Conservation (phyloP, 805 yeast species). For the Nakazawaea wyomingensis region DNA sequence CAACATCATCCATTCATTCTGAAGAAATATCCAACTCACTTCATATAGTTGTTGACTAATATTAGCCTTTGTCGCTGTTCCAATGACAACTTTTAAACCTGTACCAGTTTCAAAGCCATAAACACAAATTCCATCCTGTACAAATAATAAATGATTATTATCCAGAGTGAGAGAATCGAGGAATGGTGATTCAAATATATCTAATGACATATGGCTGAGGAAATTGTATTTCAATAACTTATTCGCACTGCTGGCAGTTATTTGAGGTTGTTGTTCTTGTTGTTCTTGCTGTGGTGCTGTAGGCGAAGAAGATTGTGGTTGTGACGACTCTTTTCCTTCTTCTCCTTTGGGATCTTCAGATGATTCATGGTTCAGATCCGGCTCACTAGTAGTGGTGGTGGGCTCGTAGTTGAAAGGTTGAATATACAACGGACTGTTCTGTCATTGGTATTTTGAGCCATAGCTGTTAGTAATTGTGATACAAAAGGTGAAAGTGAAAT, state of each 20-base stretch:
- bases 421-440: conserved; percentile 55
- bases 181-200: conserved; percentile 52
- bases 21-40: too few species aligned
- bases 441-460: background rate
- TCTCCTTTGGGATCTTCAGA: too few species aligned
- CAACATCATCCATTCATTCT: too few species aligned
- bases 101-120: conserved; percentile 67
- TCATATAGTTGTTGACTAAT: conserved; percentile 19
- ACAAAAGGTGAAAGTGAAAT: too few species aligned
- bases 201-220: conserved; percentile 71
- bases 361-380: too few species aligned
- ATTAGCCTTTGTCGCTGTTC: conserved; percentile 34
- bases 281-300: background rate
- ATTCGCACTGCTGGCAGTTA: conserved; percentile 22
- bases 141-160: conserved; percentile 45
- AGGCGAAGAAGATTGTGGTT: background rate
- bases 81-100: conserved; percentile 62
- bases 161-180: conserved; percentile 28
- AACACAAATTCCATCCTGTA: conserved; percentile 62
- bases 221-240: conserved; percentile 58
- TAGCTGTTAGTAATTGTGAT: background rate
- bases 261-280: background rate
- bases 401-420: conserved; percentile 35
- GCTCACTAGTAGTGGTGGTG: too few species aligned
- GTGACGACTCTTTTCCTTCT: background rate